Percentiles rank a stretch among this genome's conserved stretches.
Evolutionary conservation across 2,329 filamentous ascomycete genomes (phyloP).

Genomic region (Colletotrichum graminicola): DNA sequence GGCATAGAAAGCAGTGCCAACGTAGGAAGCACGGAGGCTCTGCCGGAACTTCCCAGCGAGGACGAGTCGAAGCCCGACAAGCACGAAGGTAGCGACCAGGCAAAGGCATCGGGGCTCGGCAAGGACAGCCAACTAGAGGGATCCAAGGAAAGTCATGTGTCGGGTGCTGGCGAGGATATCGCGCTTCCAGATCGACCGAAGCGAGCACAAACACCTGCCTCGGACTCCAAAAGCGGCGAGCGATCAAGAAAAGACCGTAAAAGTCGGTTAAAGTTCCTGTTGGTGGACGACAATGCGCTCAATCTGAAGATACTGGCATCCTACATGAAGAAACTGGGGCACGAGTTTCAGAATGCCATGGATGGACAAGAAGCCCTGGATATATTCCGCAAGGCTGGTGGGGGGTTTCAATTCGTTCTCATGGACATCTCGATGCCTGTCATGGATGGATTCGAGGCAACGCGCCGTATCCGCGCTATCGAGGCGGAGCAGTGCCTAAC

Average conservation of each 20-base stretch:
- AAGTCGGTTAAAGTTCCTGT: slow-evolving; percentile 45
- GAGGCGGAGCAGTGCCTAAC: slow-evolving; percentile 58
- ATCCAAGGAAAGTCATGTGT: not conserved
- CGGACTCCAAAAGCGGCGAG: not conserved
- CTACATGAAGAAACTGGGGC: slow-evolving; percentile 52
- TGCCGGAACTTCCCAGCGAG: not conserved
- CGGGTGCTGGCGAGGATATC: not conserved
- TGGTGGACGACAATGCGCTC: slow-evolving; percentile 58
- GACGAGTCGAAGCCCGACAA: not conserved
- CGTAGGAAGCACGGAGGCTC: not conserved
- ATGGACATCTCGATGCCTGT: slow-evolving; percentile 70
- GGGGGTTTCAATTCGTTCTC: slow-evolving; percentile 49
- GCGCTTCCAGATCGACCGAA: not conserved
- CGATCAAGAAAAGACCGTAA: not conserved
- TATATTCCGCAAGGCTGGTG: slow-evolving; percentile 45
- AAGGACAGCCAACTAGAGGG: not conserved
- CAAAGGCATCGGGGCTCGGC: not conserved
- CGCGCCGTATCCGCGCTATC: slow-evolving; percentile 61
- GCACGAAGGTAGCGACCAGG: accelerated
- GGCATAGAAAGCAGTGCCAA: not conserved
- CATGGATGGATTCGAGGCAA: slow-evolving; percentile 65
- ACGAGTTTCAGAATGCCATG: slow-evolving; percentile 48
- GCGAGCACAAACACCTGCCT: not conserved
- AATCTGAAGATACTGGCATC: slow-evolving; percentile 53
- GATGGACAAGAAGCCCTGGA: slow-evolving; percentile 53